Base-by-base conservation (phyloP, 129 eudicot species). In the Pseudognaphalium luteoalbum region DNA sequence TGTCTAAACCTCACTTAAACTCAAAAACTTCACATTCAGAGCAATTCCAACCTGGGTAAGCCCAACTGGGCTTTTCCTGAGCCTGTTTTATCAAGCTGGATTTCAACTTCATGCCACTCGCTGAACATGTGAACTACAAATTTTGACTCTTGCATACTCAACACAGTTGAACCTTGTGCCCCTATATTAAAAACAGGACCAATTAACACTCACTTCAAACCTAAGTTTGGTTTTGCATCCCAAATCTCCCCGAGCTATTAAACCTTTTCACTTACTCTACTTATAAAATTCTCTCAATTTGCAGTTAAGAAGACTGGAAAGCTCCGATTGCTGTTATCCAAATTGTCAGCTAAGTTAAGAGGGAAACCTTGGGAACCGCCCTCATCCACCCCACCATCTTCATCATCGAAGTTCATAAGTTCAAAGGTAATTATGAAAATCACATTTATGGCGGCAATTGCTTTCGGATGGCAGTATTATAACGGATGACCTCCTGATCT, bases 391-490 rank as follows among this genome's bases (percentile, higher is more conserved):
- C 56, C 91, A 11, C 58, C 83, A 9, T 70, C 93, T 61, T 77
- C 90, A 30, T 60, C 85, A 19, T 74, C 88, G 4, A 80, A 74
- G 3, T 54, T 65, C 32, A 21, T 81, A 20, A 86, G 76, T 62
- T 66, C 80, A 17, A 94, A 91, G 87, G 83, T 91, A 39, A 65
- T 91, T 58, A 15, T 80, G 32, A 94, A 87, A 81, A 80, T 91
- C 37, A 14, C 78, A 37, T 60, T 89, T 51, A 85, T 91, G 6
- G 97, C 88, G 57, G 84, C 66, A 10, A 29, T 91, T 47, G 99
- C 92, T 79, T 85, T 81, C 29, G 86, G 81, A 34, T 94, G 97
- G 97, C 93, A 89, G 15, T 89, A 67, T 76, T 91, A 89, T 81
- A 76, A 33, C 16, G 80, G 81, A 75, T 90, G 83, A 93, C 82